Evolutionary conservation across 2,329 filamentous ascomycete genomes (phyloP), one percentile per base, ranked within the genome.

Genomic region (Colletotrichum cereale): DNA sequence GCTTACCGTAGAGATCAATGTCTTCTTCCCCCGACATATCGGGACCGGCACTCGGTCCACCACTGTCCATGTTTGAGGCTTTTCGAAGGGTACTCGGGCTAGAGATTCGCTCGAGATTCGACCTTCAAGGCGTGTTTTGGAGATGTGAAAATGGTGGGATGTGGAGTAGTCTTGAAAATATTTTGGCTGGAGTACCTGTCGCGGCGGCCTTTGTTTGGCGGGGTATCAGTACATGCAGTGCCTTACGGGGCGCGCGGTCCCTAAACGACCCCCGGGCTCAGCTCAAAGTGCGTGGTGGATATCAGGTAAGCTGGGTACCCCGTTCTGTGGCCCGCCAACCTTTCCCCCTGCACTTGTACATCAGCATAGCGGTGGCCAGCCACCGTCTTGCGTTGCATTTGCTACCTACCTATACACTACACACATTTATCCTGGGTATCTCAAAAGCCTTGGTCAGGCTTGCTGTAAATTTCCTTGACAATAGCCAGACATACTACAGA

Each of bases 1-100:
- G 63, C 83, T 76, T 82, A 90, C 89, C 87, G 76, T 91, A 91
- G 80, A 91, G 89, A 81, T 91, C 89, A 70, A 88, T 79, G 74
- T 89, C 84, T 73, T 84, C 82, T 42, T 56, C 62, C 34, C 72
- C 72, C 44, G 70, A 57, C 50, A 62, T 61, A 24, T 67, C 67
- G 52, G 50, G 34, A 48, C 70, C 70, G 40, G 67, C 62, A 53
- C 61, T 72, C 34, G 66, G 62, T 73, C 72, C 72, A 66, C 70
- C 61, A 42, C 66, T 70, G 58, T 76, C 75, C 75, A 77, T 77
- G 64, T 36, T 77, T 63, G 65, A 66, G 34, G 34, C 52, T 64
- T 69, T 58, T 31, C 40, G 36, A 64, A 69, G 69, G 65, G 40
- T 68, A 60, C 66, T 64, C 69, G 65, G 66, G 52, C 61, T 40